phyloP scores from a whole-genome alignment of 495 filamentous ascomycete species.

The Trichoderma gamsii region DNA sequence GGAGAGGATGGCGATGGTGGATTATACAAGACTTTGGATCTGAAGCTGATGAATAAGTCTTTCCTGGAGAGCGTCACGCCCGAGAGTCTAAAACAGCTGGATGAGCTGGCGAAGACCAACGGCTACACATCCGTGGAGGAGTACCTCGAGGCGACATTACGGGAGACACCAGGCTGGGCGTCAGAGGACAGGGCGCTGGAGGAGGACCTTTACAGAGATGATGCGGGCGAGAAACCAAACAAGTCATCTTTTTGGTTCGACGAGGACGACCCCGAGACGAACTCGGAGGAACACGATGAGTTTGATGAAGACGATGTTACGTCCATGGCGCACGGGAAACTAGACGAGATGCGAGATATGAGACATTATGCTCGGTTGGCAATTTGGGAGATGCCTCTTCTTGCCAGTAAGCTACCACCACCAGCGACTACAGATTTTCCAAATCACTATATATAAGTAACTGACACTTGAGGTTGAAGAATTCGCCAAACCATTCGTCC shows the following conservation, averaged over 20 bases:
- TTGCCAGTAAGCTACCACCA: conserved; percentile 59
- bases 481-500: conserved; percentile 72
- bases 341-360: conserved; percentile 84
- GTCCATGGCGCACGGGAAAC: conserved; percentile 69
- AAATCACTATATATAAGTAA: not conserved
- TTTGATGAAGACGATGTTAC: conserved; percentile 74
- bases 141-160: not conserved
- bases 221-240: conserved; percentile 17
- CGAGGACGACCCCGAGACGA: conserved; percentile 38
- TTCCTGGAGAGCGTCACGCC: not conserved
- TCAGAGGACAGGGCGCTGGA: conserved; percentile 5
- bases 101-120: conserved; percentile 10
- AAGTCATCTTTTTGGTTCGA: conserved; percentile 34
- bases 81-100: conserved; percentile 1
- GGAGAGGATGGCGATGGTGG: conserved; percentile 10
- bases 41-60: conserved; percentile 1
- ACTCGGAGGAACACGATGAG: conserved; percentile 35
- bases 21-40: not conserved
- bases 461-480: conserved; percentile 46
- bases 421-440: not conserved
- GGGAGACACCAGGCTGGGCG: conserved; percentile 5
- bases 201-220: not conserved
- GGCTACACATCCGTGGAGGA: conserved; percentile 8
- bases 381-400: conserved; percentile 93
- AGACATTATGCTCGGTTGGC: conserved; percentile 80